Evolutionary conservation across 192 early-diverging fungal species (phyloP).

Genomic region (Entophlyctis helioformis): DNA sequence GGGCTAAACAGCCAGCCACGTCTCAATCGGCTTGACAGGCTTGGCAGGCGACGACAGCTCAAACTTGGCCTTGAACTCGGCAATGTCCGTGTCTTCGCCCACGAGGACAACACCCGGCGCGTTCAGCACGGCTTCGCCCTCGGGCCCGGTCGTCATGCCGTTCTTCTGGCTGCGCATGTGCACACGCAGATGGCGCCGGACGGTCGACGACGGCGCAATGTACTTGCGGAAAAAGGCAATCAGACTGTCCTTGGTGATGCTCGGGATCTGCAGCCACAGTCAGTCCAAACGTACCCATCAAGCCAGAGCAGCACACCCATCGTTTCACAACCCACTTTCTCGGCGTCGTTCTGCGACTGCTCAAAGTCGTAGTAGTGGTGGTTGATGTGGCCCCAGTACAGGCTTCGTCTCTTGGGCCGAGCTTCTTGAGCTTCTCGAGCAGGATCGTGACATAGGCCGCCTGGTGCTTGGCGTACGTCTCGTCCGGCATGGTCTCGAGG

Average conservation of each 20-base stretch:
- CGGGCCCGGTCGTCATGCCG: background rate
- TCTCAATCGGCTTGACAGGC: slow-evolving; percentile 2
- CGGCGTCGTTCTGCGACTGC: slow-evolving; percentile 48
- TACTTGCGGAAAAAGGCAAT: slow-evolving; percentile 46
- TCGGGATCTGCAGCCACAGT: slow-evolving; percentile 1
- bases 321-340: slow-evolving; percentile 22
- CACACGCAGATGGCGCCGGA: slow-evolving; percentile 50
- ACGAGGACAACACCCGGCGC: background rate
- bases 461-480: slow-evolving; percentile 54
- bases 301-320: background rate
- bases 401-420: slow-evolving; percentile 55
- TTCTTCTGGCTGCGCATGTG: slow-evolving; percentile 29
- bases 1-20: too few relatives aligned
- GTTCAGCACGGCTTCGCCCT: slow-evolving; percentile 1
- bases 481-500: slow-evolving; percentile 45
- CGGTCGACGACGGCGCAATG: slow-evolving; percentile 38
- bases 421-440: slow-evolving; percentile 65
- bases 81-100: slow-evolving; percentile 1
- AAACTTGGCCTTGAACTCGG: slow-evolving; percentile 11
- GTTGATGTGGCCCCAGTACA: slow-evolving; percentile 56
- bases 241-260: slow-evolving; percentile 29
- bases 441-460: slow-evolving; percentile 48
- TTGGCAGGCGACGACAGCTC: slow-evolving; percentile 2
- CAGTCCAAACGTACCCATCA: background rate
- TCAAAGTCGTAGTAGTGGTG: slow-evolving; percentile 75